phyloP scores from a whole-genome alignment of 1,284 basidiomycete species.

The Stereum hirsutum region DNA sequence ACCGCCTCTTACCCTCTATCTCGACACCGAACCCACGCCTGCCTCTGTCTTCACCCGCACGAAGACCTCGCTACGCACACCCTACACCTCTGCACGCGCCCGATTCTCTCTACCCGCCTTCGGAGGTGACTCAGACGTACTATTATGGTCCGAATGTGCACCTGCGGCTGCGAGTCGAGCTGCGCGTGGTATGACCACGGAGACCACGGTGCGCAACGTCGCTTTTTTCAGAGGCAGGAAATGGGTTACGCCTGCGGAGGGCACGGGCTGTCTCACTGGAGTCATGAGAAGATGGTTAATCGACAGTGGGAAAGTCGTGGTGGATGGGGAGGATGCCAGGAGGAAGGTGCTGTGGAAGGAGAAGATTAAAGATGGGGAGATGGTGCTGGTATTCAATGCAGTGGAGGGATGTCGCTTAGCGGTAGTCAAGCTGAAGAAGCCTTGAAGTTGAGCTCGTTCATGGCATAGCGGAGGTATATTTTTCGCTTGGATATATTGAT shows the following conservation, averaged over 20 bases:
- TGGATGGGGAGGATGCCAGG: slow-evolving; percentile 34
- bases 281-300: slow-evolving; percentile 59
- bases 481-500: too few species aligned
- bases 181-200: slow-evolving; percentile 40
- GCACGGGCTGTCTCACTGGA: slow-evolving; percentile 60
- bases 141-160: slow-evolving; percentile 56
- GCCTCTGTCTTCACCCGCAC: slow-evolving; percentile 49
- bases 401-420: slow-evolving; percentile 57
- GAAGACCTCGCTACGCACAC: slow-evolving; percentile 56
- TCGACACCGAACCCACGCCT: slow-evolving; percentile 46
- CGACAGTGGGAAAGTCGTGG: slow-evolving; percentile 41
- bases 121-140: slow-evolving; percentile 36
- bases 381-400: slow-evolving; percentile 61
- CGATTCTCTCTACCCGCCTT: slow-evolving; percentile 36
- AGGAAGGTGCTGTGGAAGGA: slow-evolving; percentile 31
- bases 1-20: slow-evolving; percentile 28
- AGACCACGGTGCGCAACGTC: slow-evolving; percentile 62
- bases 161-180: too few species aligned
- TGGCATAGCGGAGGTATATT: background rate
- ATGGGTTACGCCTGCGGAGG: slow-evolving; percentile 58
- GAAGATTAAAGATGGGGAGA: slow-evolving; percentile 44
- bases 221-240: slow-evolving; percentile 43
- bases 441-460: too few species aligned
- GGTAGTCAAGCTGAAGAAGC: slow-evolving; percentile 2
- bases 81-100: slow-evolving; percentile 51